Evolutionary conservation across 495 filamentous ascomycete species (phyloP), one percentile per base, ranked within the genome.

Genomic region (Hypoxylon fragiforme): DNA sequence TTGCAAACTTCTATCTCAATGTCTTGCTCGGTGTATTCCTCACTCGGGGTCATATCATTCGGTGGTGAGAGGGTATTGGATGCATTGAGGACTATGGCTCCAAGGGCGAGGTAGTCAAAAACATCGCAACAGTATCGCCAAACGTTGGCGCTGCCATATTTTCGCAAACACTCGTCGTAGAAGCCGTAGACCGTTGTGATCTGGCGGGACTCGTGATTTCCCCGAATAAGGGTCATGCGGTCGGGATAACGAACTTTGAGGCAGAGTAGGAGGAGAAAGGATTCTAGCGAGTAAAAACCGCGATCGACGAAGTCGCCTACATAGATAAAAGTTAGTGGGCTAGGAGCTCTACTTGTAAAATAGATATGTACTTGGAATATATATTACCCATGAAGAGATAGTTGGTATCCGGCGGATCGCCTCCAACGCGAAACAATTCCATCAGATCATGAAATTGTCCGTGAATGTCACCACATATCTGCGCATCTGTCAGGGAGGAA

Each of bases 91-190:
- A 98, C 91, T 60, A 98, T 85, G 32, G 94, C 94, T 46, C 92
- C 94, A 34, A 98, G 85, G 9, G 94, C 95, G 18, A 98, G 82
- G 70, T 97, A 97, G 73, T 98, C 94, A 67, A 98, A 98, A 2
- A 97, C 90, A 69, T 98, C 94, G 72, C 94, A 97, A 76, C 94
- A 98, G 68, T 98, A 96, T 41, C 92, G 82, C 94, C 94, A 98
- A 1, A 98, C 94, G 57, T 97, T 98, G 13, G 94, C 94, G 69
- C 82, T 94, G 44, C 94, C 94, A 66, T 98, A 98, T 73, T 98
- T 98, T 32, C 95, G 86, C 43, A 97, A 78, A 64, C 94, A 98
- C 68, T 98, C 94, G 64, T 98, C 94, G 75, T 98, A 98, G 77
- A 98, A 98, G 39, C 94, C 94, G 69, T 98, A 98, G 21, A 98